Conservation (phyloP, 179 eudicot species). For the Heliamphora pulchella region DNA sequence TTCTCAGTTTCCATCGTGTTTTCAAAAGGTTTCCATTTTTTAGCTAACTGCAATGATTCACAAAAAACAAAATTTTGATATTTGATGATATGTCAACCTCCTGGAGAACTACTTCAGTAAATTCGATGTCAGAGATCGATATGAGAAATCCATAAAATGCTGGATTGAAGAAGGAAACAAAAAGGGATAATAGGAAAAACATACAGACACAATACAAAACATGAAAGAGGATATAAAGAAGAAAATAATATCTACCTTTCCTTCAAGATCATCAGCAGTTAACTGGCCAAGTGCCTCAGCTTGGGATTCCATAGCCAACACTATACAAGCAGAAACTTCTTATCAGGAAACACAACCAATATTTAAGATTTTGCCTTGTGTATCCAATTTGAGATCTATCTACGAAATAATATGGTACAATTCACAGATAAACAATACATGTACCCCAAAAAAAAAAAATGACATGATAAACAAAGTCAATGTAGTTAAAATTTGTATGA, state of each 20-base stretch:
- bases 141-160: no score
- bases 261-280: constrained; percentile 78
- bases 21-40: no score
- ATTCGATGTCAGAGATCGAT: no score
- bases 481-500: neutral
- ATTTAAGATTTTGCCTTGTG: neutral
- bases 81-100: no score
- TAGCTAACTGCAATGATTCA: no score
- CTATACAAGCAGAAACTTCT: constrained; percentile 28
- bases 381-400: neutral
- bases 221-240: neutral
- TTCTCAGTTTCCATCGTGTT: no score
- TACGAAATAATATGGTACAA: neutral
- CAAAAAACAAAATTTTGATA: no score
- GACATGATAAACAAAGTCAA: neutral
- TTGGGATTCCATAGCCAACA: constrained; percentile 88
- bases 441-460: neutral
- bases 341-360: constrained; percentile 1
- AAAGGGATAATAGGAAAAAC: neutral
- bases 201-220: neutral
- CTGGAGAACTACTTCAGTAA: no score
- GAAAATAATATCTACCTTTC: constrained; percentile 50
- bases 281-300: constrained; percentile 85
- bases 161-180: neutral
- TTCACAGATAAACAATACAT: no score